These are phyloP conservation scores for Paecilomyces sp. DNA, from an alignment of 2,329 filamentous ascomycete species.

Conservation along the genomic window DNA sequence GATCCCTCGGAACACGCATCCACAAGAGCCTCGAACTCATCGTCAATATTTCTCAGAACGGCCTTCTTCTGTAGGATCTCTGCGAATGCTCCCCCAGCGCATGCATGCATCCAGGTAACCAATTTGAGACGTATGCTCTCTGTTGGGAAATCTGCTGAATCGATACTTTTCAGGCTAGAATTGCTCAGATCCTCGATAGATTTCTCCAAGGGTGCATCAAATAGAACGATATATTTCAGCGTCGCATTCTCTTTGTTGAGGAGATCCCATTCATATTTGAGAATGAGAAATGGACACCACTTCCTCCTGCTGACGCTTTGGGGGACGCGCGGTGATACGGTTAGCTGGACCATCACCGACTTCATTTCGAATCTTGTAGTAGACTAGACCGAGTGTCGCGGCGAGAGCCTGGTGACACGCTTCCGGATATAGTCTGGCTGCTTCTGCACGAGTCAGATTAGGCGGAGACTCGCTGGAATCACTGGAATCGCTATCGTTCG, in stretches of 20 bases:
- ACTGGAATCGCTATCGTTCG: conserved; percentile 30
- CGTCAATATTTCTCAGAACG: neutral
- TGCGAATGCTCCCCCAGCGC: neutral
- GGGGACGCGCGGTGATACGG: conserved; percentile 19
- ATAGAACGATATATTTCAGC: neutral
- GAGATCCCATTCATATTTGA: neutral
- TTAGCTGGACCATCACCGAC: conserved; percentile 24
- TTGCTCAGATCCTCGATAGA: neutral
- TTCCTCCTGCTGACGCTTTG: conserved; percentile 30
- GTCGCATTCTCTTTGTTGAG: neutral
- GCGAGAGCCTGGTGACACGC: conserved; percentile 34
- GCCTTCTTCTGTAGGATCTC: neutral
- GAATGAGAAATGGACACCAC: conserved; percentile 15
- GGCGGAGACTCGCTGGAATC: conserved; percentile 30
- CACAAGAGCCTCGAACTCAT: neutral
- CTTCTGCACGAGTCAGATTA: conserved; percentile 27
- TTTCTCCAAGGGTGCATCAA: neutral
- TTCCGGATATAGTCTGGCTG: conserved; percentile 28
- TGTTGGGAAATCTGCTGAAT: neutral
- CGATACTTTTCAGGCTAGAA: neutral
- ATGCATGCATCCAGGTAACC: neutral
- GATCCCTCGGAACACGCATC: neutral
- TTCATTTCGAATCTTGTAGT: conserved; percentile 35
- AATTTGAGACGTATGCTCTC: neutral
- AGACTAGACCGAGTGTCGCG: conserved; percentile 32